phyloP scores from a whole-genome alignment of 345 rosid species.

The Melaleuca quinquenervia region DNA sequence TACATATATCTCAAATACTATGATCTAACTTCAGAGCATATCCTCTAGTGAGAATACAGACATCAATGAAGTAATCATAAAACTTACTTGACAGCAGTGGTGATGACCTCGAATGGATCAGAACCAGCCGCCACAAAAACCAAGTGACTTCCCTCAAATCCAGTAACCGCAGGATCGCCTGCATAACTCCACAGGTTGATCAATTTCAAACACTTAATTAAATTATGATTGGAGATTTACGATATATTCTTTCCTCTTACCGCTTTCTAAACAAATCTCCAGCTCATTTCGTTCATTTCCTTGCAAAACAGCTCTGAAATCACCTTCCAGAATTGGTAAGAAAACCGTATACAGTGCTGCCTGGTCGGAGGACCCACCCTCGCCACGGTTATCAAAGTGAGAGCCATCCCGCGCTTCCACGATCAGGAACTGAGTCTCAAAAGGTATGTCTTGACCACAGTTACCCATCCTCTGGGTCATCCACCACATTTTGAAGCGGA shows the following conservation, averaged over 20 bases:
- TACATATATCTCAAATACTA: neutral
- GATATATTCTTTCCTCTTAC: constrained; percentile 5
- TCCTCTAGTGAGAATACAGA: neutral
- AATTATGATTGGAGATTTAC: neutral
- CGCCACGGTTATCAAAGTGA: constrained; percentile 15
- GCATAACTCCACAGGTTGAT: neutral
- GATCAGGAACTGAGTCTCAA: constrained; percentile 55
- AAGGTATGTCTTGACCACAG: constrained; percentile 46
- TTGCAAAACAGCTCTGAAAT: constrained; percentile 61
- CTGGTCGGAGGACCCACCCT: neutral
- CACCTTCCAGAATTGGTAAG: constrained; percentile 55
- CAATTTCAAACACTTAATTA: neutral
- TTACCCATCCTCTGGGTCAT: constrained; percentile 69
- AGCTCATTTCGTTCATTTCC: constrained; percentile 47
- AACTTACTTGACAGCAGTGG: constrained; percentile 46
- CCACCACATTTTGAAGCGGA: constrained; percentile 75
- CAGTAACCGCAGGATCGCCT: constrained; percentile 55
- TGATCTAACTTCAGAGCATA: neutral
- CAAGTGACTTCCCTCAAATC: constrained; percentile 43
- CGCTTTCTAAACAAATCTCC: constrained; percentile 66
- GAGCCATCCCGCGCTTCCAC: constrained; percentile 37
- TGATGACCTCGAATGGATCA: constrained; percentile 48
- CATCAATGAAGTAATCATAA: neutral
- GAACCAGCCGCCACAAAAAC: constrained; percentile 57
- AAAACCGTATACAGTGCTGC: constrained; percentile 30